phyloP scores from a whole-genome alignment of 768 basidiomycete genomes.

The Mycena maculata region DNA sequence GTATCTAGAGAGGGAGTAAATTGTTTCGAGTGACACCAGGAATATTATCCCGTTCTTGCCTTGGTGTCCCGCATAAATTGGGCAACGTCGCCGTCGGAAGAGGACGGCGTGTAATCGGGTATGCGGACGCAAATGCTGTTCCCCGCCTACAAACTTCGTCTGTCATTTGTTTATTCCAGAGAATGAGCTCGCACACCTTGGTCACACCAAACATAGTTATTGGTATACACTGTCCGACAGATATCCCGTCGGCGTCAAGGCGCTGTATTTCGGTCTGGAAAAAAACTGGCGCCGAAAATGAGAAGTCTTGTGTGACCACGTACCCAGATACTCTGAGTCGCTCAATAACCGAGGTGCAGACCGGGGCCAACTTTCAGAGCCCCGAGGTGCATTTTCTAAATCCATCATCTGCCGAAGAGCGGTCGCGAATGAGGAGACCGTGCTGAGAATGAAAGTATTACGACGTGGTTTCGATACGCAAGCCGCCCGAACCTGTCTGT shows the following conservation, averaged over 20 bases:
- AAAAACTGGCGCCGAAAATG: slow-evolving; percentile 1
- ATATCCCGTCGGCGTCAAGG: neutral
- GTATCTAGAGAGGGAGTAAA: neutral
- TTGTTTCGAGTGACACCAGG: neutral
- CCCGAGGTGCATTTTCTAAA: neutral
- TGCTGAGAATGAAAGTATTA: neutral
- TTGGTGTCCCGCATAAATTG: neutral
- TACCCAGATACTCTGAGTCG: neutral
- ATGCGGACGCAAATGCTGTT: slow-evolving; percentile 10
- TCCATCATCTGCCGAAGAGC: slow-evolving; percentile 7
- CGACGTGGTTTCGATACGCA: too few relatives aligned
- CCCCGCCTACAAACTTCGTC: neutral
- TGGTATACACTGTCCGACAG: neutral
- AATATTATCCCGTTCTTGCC: neutral
- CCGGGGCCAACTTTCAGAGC: slow-evolving; percentile 3
- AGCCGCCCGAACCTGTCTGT: neutral
- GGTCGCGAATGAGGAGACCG: neutral
- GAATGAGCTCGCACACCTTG: neutral
- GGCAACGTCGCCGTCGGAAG: neutral
- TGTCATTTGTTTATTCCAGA: too few relatives aligned
- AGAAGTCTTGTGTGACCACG: neutral
- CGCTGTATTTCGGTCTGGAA: slow-evolving; percentile 16
- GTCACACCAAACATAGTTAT: slow-evolving; percentile 10
- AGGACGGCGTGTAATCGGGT: neutral
- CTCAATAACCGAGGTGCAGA: neutral